These are phyloP conservation scores for Sporothrix mexicana DNA, from an alignment of 2,329 filamentous ascomycete species.

Conservation along the genomic window DNA sequence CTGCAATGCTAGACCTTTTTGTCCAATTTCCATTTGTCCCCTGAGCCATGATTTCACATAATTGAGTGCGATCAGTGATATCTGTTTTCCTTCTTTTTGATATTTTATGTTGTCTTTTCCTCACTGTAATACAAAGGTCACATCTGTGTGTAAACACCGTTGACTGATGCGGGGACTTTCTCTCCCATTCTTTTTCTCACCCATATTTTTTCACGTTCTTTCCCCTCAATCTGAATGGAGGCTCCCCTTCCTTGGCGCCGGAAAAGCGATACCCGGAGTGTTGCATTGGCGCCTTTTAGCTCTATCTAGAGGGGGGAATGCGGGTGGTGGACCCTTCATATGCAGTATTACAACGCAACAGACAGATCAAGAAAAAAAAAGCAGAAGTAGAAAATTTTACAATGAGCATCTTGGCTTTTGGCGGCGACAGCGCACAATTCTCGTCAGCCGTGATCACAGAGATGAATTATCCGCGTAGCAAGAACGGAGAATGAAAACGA, in stretches of 20 bases:
- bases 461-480: neutral
- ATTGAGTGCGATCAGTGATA: neutral
- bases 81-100: neutral
- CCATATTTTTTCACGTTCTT: neutral
- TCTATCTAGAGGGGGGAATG: neutral
- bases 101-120: neutral
- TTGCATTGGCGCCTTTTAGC: neutral
- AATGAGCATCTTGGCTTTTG: neutral
- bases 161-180: neutral
- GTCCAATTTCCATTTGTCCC: neutral
- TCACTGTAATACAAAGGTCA: too few species aligned
- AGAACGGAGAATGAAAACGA: too few species aligned
- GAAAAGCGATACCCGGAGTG: slow-evolving; percentile 28
- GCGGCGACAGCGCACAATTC: neutral
- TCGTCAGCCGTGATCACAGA: neutral
- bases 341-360: neutral
- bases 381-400: neutral
- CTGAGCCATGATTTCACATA: neutral
- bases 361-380: neutral
- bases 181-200: neutral
- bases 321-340: slow-evolving; percentile 1
- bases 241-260: slow-evolving; percentile 1
- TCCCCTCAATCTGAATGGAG: neutral
- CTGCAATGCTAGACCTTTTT: neutral
- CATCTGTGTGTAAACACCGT: neutral